Base-by-base conservation (phyloP, 2,329 filamentous ascomycete genomes). In the Colletotrichum costaricense region DNA sequence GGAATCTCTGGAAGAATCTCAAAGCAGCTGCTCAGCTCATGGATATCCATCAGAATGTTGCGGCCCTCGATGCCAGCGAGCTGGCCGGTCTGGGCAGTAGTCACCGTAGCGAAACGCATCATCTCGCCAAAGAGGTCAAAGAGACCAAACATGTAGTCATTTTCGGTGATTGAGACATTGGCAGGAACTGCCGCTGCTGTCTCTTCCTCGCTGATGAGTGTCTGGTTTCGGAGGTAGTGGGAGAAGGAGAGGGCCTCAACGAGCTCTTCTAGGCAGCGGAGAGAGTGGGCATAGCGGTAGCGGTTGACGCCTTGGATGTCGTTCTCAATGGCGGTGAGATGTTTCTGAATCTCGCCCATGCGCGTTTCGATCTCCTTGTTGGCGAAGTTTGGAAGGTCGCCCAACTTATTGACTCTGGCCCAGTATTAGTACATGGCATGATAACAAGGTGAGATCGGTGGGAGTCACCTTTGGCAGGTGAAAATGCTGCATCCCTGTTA, bases 51-150 rank as follows among this genome's bases (percentile, higher is more conserved):
- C 63, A 98, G 86, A 56, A 98, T 93, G 6, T 91, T 91, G 52
- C 90, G 83, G 16, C 73, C 52, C 76, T 60, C 63, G 68, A 73
- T 69, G 35, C 84, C 84, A 4, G 85, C 87, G 74, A 87, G 81
- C 77, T 82, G 84, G 16, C 93, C 93, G 8, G 87, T 92, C 5
- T 95, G 93, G 1, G 95, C 95, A 81, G 97, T 93, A 30, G 92
- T 91, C 6, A 95, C 95, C 63, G 98, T 97, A 0, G 95, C 95
- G 83, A 98, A 98, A 35, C 95, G 90, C 97, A 99, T 99, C 86
- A 98, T 88, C 85, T 99, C 97, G 52, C 97, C 97, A 1, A 95
- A 95, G 77, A 98, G 89, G 82, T 99, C 97, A 79, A 98, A 98
- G 2, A 99, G 84, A 9, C 96, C 97, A 75, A 97, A 92, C 71